These are phyloP conservation scores for Acer yangbiense DNA, from an alignment of 345 rosid genomes.

Conservation along the genomic window DNA sequence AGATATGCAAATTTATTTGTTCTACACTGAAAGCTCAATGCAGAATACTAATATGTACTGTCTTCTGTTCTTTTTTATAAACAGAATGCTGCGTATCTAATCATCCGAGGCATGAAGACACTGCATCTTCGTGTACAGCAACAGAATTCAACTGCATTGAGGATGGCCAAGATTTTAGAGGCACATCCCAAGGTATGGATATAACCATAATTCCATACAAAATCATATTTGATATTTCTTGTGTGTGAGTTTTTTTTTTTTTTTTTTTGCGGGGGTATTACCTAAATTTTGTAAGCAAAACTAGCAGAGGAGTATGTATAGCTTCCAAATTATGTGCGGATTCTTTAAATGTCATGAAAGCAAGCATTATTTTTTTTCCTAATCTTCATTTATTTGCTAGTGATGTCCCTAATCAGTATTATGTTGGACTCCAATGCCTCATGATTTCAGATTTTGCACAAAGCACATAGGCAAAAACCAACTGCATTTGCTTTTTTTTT, in stretches of 20 bases:
- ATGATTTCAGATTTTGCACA: too few species aligned
- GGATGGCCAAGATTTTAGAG: slow-evolving; percentile 99
- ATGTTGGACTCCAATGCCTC: too few species aligned
- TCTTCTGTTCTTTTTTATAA: slow-evolving; percentile 7
- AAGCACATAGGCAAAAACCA: too few species aligned
- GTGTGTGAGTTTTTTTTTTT: background rate
- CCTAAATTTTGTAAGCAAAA: background rate
- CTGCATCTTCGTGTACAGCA: slow-evolving; percentile 98
- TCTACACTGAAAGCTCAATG: slow-evolving; percentile 12
- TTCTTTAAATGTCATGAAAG: too few species aligned
- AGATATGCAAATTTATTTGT: background rate
- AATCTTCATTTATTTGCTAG: too few species aligned
- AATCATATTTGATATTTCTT: background rate
- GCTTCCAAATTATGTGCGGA: background rate
- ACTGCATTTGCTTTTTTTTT: background rate
- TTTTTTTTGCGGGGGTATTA: background rate
- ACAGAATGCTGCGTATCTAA: slow-evolving; percentile 92
- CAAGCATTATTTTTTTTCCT: too few species aligned
- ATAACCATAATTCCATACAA: too few species aligned
- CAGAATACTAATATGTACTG: background rate
- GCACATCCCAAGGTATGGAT: slow-evolving; percentile 91
- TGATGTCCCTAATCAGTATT: too few species aligned
- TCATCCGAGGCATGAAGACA: slow-evolving; percentile 99
- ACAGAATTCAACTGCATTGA: slow-evolving; percentile 86
- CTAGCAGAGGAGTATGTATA: background rate